Base-by-base conservation (phyloP, 179 eudicot species). In the Beta corolliflora region DNA sequence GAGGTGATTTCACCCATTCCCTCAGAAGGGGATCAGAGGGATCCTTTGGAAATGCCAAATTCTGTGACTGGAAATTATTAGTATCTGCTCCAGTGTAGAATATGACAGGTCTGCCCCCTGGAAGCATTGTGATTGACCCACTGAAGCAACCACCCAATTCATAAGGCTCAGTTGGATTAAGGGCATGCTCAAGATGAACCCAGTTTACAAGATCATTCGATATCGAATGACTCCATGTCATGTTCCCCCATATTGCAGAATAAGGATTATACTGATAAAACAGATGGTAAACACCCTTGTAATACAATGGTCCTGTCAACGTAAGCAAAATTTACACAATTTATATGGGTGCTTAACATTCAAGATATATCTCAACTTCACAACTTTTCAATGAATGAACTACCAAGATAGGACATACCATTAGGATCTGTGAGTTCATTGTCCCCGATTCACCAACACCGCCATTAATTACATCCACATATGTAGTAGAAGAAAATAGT, bases 261-360 rank as follows among this genome's bases (percentile, higher is more conserved):
- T 84, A 84, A 25, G 91, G 90, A 77, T 87, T 89, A 79, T 89
- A 86, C 75, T 89, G 92, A 80, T 87, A 89, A 83, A 89, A 89
- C 25, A 87, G 56, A 79, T 89, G 92, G 58, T 89, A 89, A 36
- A 86, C 82, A 50, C 92, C 90, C 73, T 83, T 86, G 14, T 87
- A 86, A 78, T 84, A 81, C 87, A 87, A 74, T 71, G 93, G 93
- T 53, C 87, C 93, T 90, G 84, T 81, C 14, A 2, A 36, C 3
- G 4, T 59, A 60, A 5, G 7, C 21, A 83, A 80, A 76, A 45
- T 45, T 15, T 44, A 68, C 66, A 76, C 79, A 56, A 59, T 50
- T 77, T 73, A 19, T 46, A 74, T 9, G 14, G 8, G 48, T 71
- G n/a, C 53, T 58, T 75, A 18, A 15, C 70, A 31, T 21, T 31